Evolutionary conservation across 2,329 filamentous ascomycete species (phyloP).

Genomic region (Metarhizium anisopliae): DNA sequence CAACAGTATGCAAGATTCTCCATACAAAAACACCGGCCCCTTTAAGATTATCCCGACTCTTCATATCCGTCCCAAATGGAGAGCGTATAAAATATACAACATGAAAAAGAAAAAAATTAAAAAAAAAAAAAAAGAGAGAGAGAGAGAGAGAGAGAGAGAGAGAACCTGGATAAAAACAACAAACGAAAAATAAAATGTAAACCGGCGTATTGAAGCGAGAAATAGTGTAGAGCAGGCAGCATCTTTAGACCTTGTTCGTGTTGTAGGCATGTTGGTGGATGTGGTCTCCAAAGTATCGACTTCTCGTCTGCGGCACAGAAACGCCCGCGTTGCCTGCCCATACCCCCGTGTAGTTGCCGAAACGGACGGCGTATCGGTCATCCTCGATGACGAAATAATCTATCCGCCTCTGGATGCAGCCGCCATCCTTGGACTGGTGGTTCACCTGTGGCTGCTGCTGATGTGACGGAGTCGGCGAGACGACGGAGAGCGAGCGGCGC

Average conservation of each 20-base stretch:
- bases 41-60: too few relatives aligned
- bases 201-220: too few relatives aligned
- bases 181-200: background rate
- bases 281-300: conserved; percentile 11
- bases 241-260: background rate
- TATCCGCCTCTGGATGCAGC: conserved; percentile 8
- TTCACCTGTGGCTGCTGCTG: background rate
- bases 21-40: too few relatives aligned
- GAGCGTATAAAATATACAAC: too few relatives aligned
- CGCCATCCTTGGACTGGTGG: background rate
- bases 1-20: too few relatives aligned
- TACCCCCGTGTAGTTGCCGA: conserved; percentile 14
- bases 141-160: too few relatives aligned
- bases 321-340: conserved; percentile 10
- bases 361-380: conserved; percentile 1
- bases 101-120: too few relatives aligned
- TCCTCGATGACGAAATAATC: conserved; percentile 9
- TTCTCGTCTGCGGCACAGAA: conserved; percentile 9
- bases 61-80: too few relatives aligned
- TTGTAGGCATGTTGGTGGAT: conserved; percentile 9
- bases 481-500: background rate
- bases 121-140: too few relatives aligned
- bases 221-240: background rate
- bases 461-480: background rate
- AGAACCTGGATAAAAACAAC: background rate